Conservation (phyloP, 2,329 filamentous ascomycete genomes). For the Falciphora oryzae region DNA sequence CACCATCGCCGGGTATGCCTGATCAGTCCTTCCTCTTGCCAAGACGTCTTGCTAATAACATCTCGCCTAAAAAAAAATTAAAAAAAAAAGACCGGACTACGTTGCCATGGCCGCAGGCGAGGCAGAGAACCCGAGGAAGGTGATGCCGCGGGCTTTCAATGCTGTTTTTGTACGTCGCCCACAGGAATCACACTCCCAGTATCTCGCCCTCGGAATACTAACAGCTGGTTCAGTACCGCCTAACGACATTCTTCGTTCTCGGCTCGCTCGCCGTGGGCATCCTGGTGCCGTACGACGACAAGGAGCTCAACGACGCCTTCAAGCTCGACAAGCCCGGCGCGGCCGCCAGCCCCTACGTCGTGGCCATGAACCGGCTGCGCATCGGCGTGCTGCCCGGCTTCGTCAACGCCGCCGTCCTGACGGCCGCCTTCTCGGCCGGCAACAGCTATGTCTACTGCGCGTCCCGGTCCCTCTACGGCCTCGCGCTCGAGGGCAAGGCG, state of each 20-base stretch:
- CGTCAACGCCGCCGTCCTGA: constrained; percentile 46
- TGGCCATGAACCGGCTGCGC: constrained; percentile 27
- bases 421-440: constrained; percentile 29
- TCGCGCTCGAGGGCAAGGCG: constrained; percentile 43
- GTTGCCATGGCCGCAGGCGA: constrained; percentile 52
- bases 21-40: not conserved
- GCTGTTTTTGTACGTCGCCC: constrained; percentile 49
- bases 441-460: constrained; percentile 48
- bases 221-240: constrained; percentile 41
- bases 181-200: not conserved
- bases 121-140: constrained; percentile 57
- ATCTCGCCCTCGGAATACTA: not conserved
- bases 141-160: constrained; percentile 65
- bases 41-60: not conserved
- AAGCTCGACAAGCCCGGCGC: constrained; percentile 37
- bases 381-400: constrained; percentile 52
- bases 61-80: too few relatives aligned
- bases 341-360: constrained; percentile 38
- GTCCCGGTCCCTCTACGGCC: constrained; percentile 43
- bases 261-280: constrained; percentile 56
- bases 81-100: constrained; percentile 54
- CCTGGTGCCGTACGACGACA: constrained; percentile 52
- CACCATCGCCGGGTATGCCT: constrained; percentile 47
- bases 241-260: constrained; percentile 67
- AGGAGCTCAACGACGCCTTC: constrained; percentile 47